Conservation (phyloP, 805 yeast species). For the Kazachstania africana region DNA sequence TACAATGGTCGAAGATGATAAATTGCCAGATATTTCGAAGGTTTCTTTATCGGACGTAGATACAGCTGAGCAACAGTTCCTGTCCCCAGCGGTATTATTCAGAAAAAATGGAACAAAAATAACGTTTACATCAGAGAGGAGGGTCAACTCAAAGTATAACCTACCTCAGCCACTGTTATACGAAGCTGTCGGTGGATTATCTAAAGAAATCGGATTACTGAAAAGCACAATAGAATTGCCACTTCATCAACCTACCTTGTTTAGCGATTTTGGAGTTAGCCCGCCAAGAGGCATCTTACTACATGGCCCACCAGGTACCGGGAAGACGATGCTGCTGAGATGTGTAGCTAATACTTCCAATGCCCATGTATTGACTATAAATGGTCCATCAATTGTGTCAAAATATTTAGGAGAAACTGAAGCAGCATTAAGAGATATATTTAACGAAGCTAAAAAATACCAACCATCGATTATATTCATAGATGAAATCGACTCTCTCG, state of each 20-base stretch:
- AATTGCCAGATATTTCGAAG: constrained; percentile 30
- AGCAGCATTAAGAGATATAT: constrained; percentile 64
- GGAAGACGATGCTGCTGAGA: constrained; percentile 78
- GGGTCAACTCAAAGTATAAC: constrained; percentile 30
- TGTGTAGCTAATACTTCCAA: constrained; percentile 69
- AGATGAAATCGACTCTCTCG: constrained; percentile 89
- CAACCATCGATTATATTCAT: constrained; percentile 84
- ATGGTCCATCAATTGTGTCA: constrained; percentile 86
- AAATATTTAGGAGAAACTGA: constrained; percentile 94
- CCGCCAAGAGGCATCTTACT: constrained; percentile 91
- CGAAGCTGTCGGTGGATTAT: constrained; percentile 65
- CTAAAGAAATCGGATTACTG: constrained; percentile 46
- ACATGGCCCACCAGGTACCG: constrained; percentile 97
- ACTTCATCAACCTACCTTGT: constrained; percentile 61
- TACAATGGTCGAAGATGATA: constrained; percentile 22
- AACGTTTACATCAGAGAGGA: constrained; percentile 12
- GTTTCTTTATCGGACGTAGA: constrained; percentile 16
- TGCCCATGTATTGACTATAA: constrained; percentile 76
- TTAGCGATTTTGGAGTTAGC: constrained; percentile 72
- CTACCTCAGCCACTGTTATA: constrained; percentile 37
- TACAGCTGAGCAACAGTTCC: constrained; percentile 14
- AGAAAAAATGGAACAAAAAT: constrained; percentile 26
- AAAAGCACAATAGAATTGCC: constrained; percentile 70
- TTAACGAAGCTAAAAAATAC: constrained; percentile 71
- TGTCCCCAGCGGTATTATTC: constrained; percentile 40